Base-by-base conservation (phyloP, 202 grass and related monocot species). In the Bolboschoenoplectus hybrid region DNA sequence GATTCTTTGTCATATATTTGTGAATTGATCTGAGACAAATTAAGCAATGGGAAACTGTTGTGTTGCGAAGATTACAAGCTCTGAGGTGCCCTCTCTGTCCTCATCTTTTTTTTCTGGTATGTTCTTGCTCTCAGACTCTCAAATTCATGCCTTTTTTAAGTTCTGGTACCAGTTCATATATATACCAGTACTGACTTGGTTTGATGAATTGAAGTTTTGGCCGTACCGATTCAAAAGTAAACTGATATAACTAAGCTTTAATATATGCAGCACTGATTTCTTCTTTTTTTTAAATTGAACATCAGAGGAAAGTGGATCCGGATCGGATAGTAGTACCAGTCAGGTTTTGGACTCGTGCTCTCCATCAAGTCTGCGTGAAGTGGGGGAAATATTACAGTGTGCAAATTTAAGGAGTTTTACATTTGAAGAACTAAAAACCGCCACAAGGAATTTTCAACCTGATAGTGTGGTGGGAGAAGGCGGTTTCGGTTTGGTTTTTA, bases 401-500 rank as follows among this genome's bases (percentile, higher is more conserved):
- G 64, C 86, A 16, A 97, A 94, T 71, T 69, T 97, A 67, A 86
- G 89, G 38, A 93, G 85, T 70, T 97, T 94, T 83, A 88, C 89
- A 63, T 97, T 86, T 87, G 85, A 89, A 38, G 94, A 94, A 64
- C 84, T 97, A 26, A 97, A 65, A 87, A 65, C 85, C n/a, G 89
- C 92, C 67, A 97, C 94, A 0, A 92, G 89, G 77, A 94, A 91
- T 68, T 97, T 97, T 91, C 82, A 89, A 74, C 86, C 91, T 0
- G 94, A 97, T 78, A 91, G 79, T 87, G 86, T 93, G 78, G 85
- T 97, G 3, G 94, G 94, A 43, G 92, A 97, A 61, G 94, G 94
- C 11, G 94, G 94, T 2, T 97, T 97, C 13, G 94, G 94, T 55
- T 91, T 91, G n/a, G 94, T 97, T 44, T 97, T 97, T 80, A 97